phyloP scores from a whole-genome alignment of 305 asterid species.

The Rubia peregrina region DNA sequence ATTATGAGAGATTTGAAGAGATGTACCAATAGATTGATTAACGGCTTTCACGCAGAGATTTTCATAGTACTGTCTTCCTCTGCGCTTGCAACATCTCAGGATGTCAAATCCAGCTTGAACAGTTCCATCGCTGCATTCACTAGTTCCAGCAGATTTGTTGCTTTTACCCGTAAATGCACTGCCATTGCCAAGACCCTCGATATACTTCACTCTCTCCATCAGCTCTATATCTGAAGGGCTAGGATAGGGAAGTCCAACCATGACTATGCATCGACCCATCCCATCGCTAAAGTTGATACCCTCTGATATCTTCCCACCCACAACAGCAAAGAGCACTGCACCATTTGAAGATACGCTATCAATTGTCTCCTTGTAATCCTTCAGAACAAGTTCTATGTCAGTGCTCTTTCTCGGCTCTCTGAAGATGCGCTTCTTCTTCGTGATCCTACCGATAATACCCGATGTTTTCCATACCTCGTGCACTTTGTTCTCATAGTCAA shows the following conservation, averaged over 20 bases:
- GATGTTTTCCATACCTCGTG: conserved; percentile 72
- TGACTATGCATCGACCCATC: conserved; percentile 87
- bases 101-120: conserved; percentile 55
- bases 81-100: conserved; percentile 66
- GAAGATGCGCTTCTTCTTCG: conserved; percentile 60
- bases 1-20: conserved; percentile 2
- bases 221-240: conserved; percentile 85
- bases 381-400: conserved; percentile 64
- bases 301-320: conserved; percentile 97
- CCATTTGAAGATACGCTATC: conserved; percentile 50
- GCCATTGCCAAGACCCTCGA: conserved; percentile 52
- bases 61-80: conserved; percentile 90
- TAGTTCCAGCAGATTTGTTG: conserved; percentile 18
- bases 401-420: conserved; percentile 90
- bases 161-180: conserved; percentile 24
- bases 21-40: conserved; percentile 87
- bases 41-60: conserved; percentile 98
- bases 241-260: conserved; percentile 96
- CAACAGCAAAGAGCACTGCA: conserved; percentile 85
- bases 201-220: conserved; percentile 90
- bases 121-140: conserved; percentile 38
- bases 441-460: conserved; percentile 72
- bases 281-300: conserved; percentile 96
- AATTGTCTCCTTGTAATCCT: conserved; percentile 67
- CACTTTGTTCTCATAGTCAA: conserved; percentile 73